phyloP scores from a whole-genome alignment of 805 yeast species.

The Barnettozyma wickerhamii region DNA sequence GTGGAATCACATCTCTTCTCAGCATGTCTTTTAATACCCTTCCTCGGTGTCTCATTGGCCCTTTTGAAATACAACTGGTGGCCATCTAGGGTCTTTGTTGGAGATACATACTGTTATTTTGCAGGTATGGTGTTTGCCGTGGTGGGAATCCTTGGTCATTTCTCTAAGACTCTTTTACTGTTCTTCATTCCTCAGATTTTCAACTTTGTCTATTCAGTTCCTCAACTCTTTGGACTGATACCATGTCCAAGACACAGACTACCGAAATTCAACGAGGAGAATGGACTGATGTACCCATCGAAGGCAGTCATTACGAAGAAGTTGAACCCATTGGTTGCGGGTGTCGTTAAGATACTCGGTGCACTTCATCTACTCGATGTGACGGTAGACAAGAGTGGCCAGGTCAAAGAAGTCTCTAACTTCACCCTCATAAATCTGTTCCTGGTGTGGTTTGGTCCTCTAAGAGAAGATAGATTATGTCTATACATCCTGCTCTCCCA shows the following conservation, averaged over 20 bases:
- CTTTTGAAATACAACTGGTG: constrained; percentile 78
- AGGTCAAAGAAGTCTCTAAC: constrained; percentile 37
- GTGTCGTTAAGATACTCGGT: constrained; percentile 43
- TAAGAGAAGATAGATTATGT: constrained; percentile 79
- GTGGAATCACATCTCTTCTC: constrained; percentile 81
- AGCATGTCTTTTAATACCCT: constrained; percentile 75
- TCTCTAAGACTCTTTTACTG: constrained; percentile 83
- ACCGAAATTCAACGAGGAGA: constrained; percentile 66
- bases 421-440: constrained; percentile 83
- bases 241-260: constrained; percentile 96
- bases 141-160: constrained; percentile 94
- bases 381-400: constrained; percentile 30
- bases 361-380: constrained; percentile 44
- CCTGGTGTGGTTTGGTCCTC: constrained; percentile 85
- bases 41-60: constrained; percentile 78
- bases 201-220: constrained; percentile 87
- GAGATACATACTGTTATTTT: constrained; percentile 96
- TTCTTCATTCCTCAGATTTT: constrained; percentile 88
- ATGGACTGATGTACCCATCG: constrained; percentile 77
- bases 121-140: constrained; percentile 99
- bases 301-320: constrained; percentile 39
- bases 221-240: constrained; percentile 80
- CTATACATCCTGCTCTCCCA: constrained; percentile 55
- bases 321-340: constrained; percentile 29
- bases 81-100: constrained; percentile 93